Conservation (phyloP, 2,329 filamentous ascomycete genomes). For the Monosporascus sp. region DNA sequence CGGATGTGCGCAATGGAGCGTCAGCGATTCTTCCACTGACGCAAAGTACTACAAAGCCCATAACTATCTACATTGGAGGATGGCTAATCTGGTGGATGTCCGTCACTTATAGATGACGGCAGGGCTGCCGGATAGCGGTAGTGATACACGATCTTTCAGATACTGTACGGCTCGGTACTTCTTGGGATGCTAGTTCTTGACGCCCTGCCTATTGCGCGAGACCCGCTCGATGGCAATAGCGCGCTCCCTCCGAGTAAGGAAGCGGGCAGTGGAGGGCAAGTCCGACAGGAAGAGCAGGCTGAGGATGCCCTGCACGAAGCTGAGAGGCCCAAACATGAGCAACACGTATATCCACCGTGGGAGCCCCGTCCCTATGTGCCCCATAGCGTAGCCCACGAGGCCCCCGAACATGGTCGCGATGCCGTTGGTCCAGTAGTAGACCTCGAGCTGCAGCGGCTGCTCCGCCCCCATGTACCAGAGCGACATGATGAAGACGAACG, state of each 20-base stretch:
- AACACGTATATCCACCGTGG: slow-evolving; percentile 38
- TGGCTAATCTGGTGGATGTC: no score
- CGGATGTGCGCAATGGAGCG: slow-evolving; percentile 18
- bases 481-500: slow-evolving; percentile 29
- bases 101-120: no score
- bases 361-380: slow-evolving; percentile 40
- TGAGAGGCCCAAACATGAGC: slow-evolving; percentile 52
- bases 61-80: no score
- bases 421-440: slow-evolving; percentile 54
- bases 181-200: slow-evolving; percentile 48
- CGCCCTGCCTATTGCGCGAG: slow-evolving; percentile 43
- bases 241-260: slow-evolving; percentile 48
- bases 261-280: slow-evolving; percentile 55
- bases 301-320: slow-evolving; percentile 48
- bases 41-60: no score
- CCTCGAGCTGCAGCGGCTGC: slow-evolving; percentile 46
- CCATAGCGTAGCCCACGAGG: slow-evolving; percentile 51
- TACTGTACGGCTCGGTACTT: slow-evolving; percentile 42
- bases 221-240: slow-evolving; percentile 48
- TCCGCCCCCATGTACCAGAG: slow-evolving; percentile 36
- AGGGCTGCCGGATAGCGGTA: neutral
- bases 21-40: neutral
- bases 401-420: slow-evolving; percentile 58
- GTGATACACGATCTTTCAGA: slow-evolving; percentile 31
- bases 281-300: slow-evolving; percentile 57